Evolutionary conservation across 2,329 filamentous ascomycete genomes (phyloP).

Genomic region (Fusarium pilosicola): DNA sequence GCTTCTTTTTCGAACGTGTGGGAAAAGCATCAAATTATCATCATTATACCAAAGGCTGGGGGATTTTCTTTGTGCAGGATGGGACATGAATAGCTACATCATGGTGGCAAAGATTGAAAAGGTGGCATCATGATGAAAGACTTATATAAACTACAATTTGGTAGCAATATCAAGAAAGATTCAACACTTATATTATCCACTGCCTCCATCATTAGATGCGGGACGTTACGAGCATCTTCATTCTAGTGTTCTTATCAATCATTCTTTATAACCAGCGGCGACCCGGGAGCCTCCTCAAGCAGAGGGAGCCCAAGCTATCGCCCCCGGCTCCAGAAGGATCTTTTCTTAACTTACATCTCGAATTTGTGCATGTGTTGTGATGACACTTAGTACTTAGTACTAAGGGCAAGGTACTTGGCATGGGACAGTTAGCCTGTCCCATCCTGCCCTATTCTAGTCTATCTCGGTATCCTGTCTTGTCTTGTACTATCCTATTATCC

Average conservation of each 20-base stretch:
- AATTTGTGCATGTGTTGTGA: too few relatives aligned
- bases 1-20: constrained; percentile 4
- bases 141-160: not conserved
- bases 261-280: not conserved
- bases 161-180: not conserved
- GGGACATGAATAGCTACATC: not conserved
- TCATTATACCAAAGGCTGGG: constrained; percentile 12
- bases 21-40: constrained; percentile 24
- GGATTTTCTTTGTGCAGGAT: not conserved
- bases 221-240: not conserved
- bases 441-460: too few relatives aligned
- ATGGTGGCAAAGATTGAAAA: constrained; percentile 20
- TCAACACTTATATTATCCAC: not conserved
- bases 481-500: too few relatives aligned
- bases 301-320: too few relatives aligned
- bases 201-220: not conserved
- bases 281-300: too few relatives aligned
- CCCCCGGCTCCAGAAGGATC: too few relatives aligned
- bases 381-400: too few relatives aligned
- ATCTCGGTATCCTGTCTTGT: too few relatives aligned
- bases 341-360: too few relatives aligned
- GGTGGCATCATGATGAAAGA: not conserved
- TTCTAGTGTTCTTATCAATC: not conserved
- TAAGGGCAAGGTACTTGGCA: too few relatives aligned
- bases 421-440: too few relatives aligned